Evolutionary conservation across 805 yeast species (phyloP).

Genomic region (Candida piceae): DNA sequence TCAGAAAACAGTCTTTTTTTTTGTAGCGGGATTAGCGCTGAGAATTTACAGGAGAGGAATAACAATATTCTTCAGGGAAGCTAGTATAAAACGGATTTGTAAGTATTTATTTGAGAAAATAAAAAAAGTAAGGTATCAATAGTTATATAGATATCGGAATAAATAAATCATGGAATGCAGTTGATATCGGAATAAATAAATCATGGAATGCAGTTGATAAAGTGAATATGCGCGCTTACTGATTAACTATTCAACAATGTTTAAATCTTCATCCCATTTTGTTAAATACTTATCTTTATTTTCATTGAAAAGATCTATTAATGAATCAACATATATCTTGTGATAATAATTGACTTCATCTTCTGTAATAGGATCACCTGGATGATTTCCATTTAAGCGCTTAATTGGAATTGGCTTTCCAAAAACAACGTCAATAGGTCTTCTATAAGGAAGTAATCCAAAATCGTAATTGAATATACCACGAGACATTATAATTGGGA

Average conservation of each 20-base stretch:
- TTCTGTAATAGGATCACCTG: slow-evolving; percentile 28
- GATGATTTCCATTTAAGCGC: slow-evolving; percentile 19
- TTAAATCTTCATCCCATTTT: slow-evolving; percentile 43
- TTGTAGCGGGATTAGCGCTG: too few relatives aligned
- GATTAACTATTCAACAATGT: slow-evolving; percentile 35
- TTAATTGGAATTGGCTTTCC: slow-evolving; percentile 54
- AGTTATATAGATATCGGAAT: too few relatives aligned
- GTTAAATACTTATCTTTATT: slow-evolving; percentile 51
- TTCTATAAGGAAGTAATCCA: slow-evolving; percentile 83
- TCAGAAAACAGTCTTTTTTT: too few relatives aligned
- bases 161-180: too few relatives aligned
- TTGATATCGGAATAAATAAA: too few relatives aligned
- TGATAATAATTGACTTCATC: slow-evolving; percentile 68
- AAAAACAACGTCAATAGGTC: slow-evolving; percentile 69
- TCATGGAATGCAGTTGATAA: too few relatives aligned
- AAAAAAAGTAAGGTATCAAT: too few relatives aligned
- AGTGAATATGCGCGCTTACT: not conserved
- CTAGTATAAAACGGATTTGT: too few relatives aligned
- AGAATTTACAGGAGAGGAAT: too few relatives aligned
- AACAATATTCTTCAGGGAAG: too few relatives aligned
- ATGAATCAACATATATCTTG: slow-evolving; percentile 56
- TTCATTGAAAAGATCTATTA: slow-evolving; percentile 58
- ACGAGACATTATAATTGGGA: slow-evolving; percentile 88
- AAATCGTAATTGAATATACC: slow-evolving; percentile 90
- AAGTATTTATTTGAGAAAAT: too few relatives aligned